These are phyloP conservation scores for Aegilops bicornis DNA, from an alignment of 176 grass and related monocot genomes.

Conservation along the genomic window DNA sequence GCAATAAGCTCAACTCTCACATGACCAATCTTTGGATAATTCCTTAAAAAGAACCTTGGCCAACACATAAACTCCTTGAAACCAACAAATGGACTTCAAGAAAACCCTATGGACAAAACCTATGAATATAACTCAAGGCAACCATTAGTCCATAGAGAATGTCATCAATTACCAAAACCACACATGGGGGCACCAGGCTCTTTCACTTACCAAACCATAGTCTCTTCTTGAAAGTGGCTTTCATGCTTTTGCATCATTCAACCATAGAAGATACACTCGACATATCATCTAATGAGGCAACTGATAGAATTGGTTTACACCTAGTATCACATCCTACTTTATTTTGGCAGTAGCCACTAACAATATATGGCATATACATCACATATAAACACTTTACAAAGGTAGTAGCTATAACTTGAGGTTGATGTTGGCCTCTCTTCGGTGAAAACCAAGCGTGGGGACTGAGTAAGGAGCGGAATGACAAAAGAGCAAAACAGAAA, in stretches of 20 bases:
- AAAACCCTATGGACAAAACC: too few species aligned
- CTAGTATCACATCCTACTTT: slow-evolving; percentile 36
- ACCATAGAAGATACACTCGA: slow-evolving; percentile 79
- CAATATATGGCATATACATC: slow-evolving; percentile 78
- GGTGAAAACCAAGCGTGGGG: slow-evolving; percentile 17
- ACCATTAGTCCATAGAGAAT: too few species aligned
- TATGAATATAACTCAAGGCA: too few species aligned
- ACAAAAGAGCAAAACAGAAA: too few species aligned
- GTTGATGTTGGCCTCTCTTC: slow-evolving; percentile 90
- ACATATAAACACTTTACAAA: slow-evolving; percentile 82
- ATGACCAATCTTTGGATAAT: too few species aligned
- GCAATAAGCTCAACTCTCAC: too few species aligned
- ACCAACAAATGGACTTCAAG: too few species aligned
- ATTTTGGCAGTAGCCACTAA: slow-evolving; percentile 78
- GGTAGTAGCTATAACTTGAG: slow-evolving; percentile 76
- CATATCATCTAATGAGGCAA: slow-evolving; percentile 41
- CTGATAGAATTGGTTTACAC: slow-evolving; percentile 52
- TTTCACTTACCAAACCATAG: slow-evolving; percentile 72
- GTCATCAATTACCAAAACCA: too few species aligned
- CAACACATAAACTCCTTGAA: too few species aligned
- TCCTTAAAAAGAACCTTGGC: too few species aligned
- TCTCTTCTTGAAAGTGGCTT: slow-evolving; percentile 73
- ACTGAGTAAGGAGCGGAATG: too few species aligned
- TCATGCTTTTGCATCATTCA: slow-evolving; percentile 85
- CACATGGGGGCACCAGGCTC: too few species aligned